Conservation (phyloP, 2,329 filamentous ascomycete genomes). For the Cercospora citrullina region DNA sequence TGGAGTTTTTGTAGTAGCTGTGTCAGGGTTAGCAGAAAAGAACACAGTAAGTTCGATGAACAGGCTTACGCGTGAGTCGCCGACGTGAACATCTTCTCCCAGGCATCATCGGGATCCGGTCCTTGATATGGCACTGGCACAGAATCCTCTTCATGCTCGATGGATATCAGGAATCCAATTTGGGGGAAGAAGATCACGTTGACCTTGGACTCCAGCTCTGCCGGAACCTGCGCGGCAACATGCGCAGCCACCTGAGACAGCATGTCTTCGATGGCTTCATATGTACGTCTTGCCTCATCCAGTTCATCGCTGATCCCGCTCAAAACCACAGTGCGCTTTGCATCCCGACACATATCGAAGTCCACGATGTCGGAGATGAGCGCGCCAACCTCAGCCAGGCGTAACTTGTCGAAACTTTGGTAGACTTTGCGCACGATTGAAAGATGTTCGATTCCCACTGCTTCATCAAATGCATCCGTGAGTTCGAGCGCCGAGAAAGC, state of each 20-base stretch:
- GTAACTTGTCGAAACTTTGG: conserved; percentile 58
- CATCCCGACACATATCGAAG: conserved; percentile 71
- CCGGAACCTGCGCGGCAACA: conserved; percentile 64
- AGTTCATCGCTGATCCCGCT: conserved; percentile 70
- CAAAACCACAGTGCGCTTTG: conserved; percentile 71
- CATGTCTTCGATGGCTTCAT: conserved; percentile 74
- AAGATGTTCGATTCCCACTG: conserved; percentile 56
- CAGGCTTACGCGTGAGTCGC: conserved; percentile 53
- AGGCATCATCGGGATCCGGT: conserved; percentile 55
- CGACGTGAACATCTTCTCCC: conserved; percentile 76
- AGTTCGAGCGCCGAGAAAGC: conserved; percentile 70
- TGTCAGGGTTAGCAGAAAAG: neutral
- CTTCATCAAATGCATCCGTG: conserved; percentile 60
- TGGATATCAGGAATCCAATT: conserved; percentile 81
- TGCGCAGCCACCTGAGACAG: conserved; percentile 66
- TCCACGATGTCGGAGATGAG: conserved; percentile 74
- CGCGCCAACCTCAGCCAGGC: conserved; percentile 66
- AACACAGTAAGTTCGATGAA: neutral
- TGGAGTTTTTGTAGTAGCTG: conserved; percentile 80
- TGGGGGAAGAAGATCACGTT: conserved; percentile 92
- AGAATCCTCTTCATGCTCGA: conserved; percentile 61
- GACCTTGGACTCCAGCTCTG: conserved; percentile 53
- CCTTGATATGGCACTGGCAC: conserved; percentile 63
- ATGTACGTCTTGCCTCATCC: conserved; percentile 74
- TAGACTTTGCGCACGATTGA: conserved; percentile 60